Conservation (phyloP, 2,329 filamentous ascomycete genomes). For the Diaporthe sp. region DNA sequence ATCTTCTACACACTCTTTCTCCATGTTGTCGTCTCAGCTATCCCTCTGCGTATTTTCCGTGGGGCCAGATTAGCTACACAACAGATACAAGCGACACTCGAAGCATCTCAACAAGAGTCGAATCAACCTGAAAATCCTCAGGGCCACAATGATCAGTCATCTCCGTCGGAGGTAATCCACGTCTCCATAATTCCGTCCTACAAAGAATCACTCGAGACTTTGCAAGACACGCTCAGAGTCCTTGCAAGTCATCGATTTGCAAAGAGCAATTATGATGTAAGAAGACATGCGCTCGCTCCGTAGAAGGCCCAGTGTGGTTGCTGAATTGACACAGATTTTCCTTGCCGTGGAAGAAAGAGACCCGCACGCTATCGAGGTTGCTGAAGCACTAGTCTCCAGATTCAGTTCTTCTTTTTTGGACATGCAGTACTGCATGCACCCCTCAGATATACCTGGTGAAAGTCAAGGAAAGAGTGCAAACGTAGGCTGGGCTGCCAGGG, state of each 20-base stretch:
- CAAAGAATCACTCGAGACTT: constrained; percentile 21
- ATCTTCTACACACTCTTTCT: constrained; percentile 22
- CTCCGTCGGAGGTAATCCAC: background rate
- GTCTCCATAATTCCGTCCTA: constrained; percentile 20
- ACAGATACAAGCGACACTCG: background rate
- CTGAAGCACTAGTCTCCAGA: background rate
- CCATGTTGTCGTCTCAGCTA: background rate
- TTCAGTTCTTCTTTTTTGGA: background rate
- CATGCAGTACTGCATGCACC: constrained; percentile 12
- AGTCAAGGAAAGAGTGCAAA: constrained; percentile 32
- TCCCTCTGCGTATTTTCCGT: constrained; percentile 18
- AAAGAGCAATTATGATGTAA: constrained; percentile 16
- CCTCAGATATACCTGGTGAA: constrained; percentile 21
- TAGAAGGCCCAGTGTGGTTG: background rate
- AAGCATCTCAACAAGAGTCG: constrained; percentile 6
- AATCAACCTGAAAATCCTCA: background rate
- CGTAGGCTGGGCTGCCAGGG: constrained; percentile 11
- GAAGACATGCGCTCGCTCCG: background rate
- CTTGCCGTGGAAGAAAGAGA: constrained; percentile 26
- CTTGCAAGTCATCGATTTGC: constrained; percentile 23
- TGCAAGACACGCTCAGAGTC: constrained; percentile 18
- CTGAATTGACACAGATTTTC: constrained; percentile 11
- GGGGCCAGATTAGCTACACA: constrained; percentile 27
- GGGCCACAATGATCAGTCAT: background rate
- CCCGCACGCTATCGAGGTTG: background rate